phyloP scores from a whole-genome alignment of 768 basidiomycete species.

The Hemileccinum impolitum region DNA sequence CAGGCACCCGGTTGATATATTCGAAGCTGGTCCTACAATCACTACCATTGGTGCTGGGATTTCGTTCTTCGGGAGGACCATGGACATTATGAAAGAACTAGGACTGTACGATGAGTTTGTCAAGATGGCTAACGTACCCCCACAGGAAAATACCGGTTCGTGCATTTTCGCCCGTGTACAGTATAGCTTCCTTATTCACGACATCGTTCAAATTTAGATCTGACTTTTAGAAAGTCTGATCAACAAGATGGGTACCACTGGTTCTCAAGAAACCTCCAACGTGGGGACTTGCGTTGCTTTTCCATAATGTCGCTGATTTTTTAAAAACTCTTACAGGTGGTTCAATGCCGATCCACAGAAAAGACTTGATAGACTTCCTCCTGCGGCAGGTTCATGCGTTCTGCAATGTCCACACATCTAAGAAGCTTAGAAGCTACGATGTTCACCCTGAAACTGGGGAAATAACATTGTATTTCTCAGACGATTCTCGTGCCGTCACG shows the following conservation, averaged over 20 bases:
- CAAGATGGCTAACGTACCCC: slow-evolving; percentile 12
- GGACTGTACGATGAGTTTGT: slow-evolving; percentile 36
- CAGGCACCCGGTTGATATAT: slow-evolving; percentile 37
- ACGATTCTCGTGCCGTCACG: slow-evolving; percentile 34
- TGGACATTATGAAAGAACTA: slow-evolving; percentile 38
- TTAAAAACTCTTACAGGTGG: slow-evolving; percentile 23
- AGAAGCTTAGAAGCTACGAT: slow-evolving; percentile 34
- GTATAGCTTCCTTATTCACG: neutral
- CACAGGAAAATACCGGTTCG: slow-evolving; percentile 22
- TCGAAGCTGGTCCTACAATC: slow-evolving; percentile 39
- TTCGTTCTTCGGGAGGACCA: slow-evolving; percentile 44
- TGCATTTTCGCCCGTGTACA: neutral
- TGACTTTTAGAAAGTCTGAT: slow-evolving; percentile 33
- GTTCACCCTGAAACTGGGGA: slow-evolving; percentile 15
- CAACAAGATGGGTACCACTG: slow-evolving; percentile 31
- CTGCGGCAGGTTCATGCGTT: slow-evolving; percentile 25
- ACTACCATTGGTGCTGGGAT: slow-evolving; percentile 46
- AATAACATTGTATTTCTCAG: slow-evolving; percentile 34
- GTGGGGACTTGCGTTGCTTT: slow-evolving; percentile 10
- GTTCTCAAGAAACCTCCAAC: slow-evolving; percentile 21
- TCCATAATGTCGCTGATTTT: neutral
- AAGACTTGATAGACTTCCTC: slow-evolving; percentile 35
- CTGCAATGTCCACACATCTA: slow-evolving; percentile 34
- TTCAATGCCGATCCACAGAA: slow-evolving; percentile 33
- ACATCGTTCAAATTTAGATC: slow-evolving; percentile 7